Evolutionary conservation across 176 grass and related monocot genomes (phyloP), one percentile per base, ranked within the genome.

Genomic region (Ampelocalamus luodianensis): DNA sequence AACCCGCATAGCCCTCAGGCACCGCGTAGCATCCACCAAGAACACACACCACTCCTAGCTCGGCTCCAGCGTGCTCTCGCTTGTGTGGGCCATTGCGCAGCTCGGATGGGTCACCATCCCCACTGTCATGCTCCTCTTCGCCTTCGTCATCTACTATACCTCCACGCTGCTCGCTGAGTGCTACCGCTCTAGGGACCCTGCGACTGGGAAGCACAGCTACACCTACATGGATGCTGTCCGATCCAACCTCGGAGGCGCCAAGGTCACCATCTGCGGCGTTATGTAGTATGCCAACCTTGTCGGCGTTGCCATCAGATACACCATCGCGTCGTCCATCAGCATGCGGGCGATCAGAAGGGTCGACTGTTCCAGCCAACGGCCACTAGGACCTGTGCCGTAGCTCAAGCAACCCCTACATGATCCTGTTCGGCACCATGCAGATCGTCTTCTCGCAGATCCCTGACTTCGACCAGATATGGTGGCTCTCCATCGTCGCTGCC

Each of bases 181-280:
- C 58, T 93, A 93, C 63, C 53, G 91, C 20, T 77, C 83, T 50
- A 87, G 91, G 5, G 87, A 92, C 60, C 59, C 87, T 0, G 46
- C 82, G 65, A 83, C 83, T 15, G 90, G 90, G 65, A 69, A 69
- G 68, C 80, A 87, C 71, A 92, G 89, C 68, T 89, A 92, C 53
- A 92, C 91, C n/a, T 92, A 92, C 79, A 89, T 87, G 87, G 91
- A 92, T 65, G 91, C 91, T 38, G 91, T 92, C 29, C 76, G 75
- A 18, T 48, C 87, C 22, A 89, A 89, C 83, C 79, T 92, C n/a
- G n/a, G n/a, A n/a, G n/a, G n/a, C n/a, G n/a, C n/a, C n/a, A n/a
- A n/a, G n/a, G n/a, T n/a, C n/a, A n/a, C n/a, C n/a, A n/a, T n/a
- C n/a, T n/a, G n/a, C n/a, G n/a, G n/a, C n/a, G n/a, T n/a, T n/a